phyloP scores from a whole-genome alignment of 495 filamentous ascomycete genomes.

The Elaphomyces granulatus region DNA sequence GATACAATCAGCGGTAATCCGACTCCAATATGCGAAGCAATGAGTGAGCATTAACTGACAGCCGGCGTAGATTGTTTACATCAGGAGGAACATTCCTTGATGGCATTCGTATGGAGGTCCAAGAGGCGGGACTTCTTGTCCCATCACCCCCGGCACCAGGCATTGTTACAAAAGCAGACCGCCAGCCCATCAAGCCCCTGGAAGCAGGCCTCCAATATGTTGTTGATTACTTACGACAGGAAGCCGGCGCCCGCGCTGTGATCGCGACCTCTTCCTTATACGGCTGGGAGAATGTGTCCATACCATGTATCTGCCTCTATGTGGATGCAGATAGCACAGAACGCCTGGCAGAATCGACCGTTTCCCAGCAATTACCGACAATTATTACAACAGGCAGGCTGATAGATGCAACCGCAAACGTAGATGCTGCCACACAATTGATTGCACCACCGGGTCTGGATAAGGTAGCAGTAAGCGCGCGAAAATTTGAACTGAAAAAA shows the following conservation, averaged over 20 bases:
- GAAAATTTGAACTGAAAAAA: background rate
- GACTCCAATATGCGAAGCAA: background rate
- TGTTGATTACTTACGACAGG: background rate
- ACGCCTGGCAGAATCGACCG: no score
- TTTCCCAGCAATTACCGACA: no score
- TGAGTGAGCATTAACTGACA: background rate
- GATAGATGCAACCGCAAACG: no score
- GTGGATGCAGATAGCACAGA: conserved; percentile 2
- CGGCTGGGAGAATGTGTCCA: conserved; percentile 2
- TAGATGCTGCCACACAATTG: no score
- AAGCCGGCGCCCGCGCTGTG: background rate
- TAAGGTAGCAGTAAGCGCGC: background rate
- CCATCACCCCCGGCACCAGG: background rate
- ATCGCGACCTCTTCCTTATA: conserved; percentile 3
- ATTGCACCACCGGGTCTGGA: conserved; percentile 1
- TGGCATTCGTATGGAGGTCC: background rate
- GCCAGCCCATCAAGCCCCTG: conserved; percentile 2
- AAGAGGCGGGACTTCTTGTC: background rate
- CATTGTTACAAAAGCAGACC: background rate
- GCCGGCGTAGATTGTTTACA: background rate
- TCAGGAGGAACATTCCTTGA: no score
- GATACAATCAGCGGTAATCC: conserved; percentile 4
- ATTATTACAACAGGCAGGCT: no score
- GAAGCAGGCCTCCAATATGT: conserved; percentile 1
- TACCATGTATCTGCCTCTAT: conserved; percentile 4